A percentile compares a stretch with the other conserved stretches of the same genome.
Evolutionary conservation across 2,329 filamentous ascomycete species (phyloP).

Genomic region (Colletotrichum brevisporum): DNA sequence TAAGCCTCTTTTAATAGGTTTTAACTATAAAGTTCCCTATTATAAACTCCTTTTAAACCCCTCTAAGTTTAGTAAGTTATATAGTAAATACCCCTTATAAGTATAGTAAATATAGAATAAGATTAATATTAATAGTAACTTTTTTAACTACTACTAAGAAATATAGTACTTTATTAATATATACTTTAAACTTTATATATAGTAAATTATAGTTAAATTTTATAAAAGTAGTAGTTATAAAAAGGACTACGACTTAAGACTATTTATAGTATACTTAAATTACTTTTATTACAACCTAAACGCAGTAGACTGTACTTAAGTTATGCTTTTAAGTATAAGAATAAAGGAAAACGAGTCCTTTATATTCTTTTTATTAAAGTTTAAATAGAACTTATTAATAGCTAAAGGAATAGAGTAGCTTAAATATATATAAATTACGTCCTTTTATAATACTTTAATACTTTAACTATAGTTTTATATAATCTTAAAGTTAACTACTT

Average conservation of each 20-base stretch:
- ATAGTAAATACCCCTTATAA: background rate
- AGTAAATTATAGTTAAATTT: background rate
- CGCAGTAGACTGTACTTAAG: background rate
- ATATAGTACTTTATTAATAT: background rate
- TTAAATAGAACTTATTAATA: background rate
- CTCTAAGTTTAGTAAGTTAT: background rate
- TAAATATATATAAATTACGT: background rate
- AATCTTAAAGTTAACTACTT: background rate
- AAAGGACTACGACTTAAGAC: background rate
- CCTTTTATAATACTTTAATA: background rate
- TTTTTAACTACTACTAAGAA: background rate
- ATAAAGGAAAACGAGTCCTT: background rate
- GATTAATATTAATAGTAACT: background rate
- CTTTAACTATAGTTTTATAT: constrained; percentile 4
- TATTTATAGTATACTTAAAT: background rate
- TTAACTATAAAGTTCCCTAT: background rate
- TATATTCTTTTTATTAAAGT: background rate
- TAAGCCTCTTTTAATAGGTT: background rate
- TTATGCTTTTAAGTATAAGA: background rate
- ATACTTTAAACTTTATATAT: background rate
- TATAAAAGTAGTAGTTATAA: background rate
- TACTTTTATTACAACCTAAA: background rate
- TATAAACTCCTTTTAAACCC: background rate
- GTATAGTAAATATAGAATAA: constrained; percentile 8
- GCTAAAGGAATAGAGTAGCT: background rate